These are phyloP conservation scores for Kitagawia praeruptora DNA, from an alignment of 129 eudicot species.

Conservation along the genomic window DNA sequence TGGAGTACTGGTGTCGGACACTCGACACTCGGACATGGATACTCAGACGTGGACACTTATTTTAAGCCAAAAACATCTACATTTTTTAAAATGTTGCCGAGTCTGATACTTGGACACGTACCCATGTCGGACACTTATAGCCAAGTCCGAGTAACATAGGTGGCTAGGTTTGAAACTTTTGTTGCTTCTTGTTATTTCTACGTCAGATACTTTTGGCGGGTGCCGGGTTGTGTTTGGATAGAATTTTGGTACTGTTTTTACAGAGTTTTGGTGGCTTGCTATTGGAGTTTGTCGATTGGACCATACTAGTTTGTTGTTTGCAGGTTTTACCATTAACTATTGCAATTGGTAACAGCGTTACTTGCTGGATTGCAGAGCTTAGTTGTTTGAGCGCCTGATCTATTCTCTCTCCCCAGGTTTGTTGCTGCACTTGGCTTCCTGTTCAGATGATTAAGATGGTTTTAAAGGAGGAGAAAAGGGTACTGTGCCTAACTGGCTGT, in stretches of 20 bases:
- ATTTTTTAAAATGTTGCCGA: too few relatives aligned
- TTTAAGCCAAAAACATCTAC: too few relatives aligned
- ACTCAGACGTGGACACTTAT: too few relatives aligned
- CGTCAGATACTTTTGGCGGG: background rate
- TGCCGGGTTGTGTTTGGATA: background rate
- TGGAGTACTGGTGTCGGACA: too few relatives aligned
- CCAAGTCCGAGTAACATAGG: too few relatives aligned
- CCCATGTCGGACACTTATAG: too few relatives aligned
- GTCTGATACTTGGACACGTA: too few relatives aligned
- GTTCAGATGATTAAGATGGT: background rate
- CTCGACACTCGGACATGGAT: too few relatives aligned
- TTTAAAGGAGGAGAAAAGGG: background rate
- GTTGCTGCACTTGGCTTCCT: background rate
- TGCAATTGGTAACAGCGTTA: background rate
- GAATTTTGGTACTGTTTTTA: background rate
- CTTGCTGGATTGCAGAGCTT: background rate
- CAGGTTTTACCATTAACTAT: too few relatives aligned
- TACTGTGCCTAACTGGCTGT: background rate
- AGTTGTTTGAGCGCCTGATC: background rate
- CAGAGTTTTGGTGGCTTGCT: background rate
- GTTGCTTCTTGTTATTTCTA: background rate
- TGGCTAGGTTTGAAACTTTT: background rate
- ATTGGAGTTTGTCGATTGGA: too few relatives aligned
- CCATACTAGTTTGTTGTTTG: background rate
- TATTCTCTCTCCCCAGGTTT: background rate